Evolutionary conservation across 768 basidiomycete genomes (phyloP), one percentile per base, ranked within the genome.

Genomic region (Trichaptum fuscoviolaceum): DNA sequence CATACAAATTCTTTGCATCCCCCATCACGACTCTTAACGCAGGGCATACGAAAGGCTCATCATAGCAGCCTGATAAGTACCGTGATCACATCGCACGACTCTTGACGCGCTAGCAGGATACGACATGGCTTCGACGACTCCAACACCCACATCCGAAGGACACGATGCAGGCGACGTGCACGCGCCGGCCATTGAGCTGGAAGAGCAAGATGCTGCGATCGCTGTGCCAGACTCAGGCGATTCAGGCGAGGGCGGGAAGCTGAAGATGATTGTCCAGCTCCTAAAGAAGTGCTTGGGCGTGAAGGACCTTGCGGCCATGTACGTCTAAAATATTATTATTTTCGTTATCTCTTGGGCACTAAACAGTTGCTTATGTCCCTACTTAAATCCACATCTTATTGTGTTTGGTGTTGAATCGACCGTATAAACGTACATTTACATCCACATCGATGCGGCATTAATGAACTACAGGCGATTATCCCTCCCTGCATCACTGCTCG

Each of bases 241-340:
- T 66, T 73, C 82, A 57, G 90, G 91, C 35, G 96, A 98, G 75
- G 92, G 93, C 67, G 91, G 93, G 61, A 96, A 92, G 83, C 82
- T 97, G 67, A 95, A 91, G 84, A 95, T 96, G 88, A 93, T 98
- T 62, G 81, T 98, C 20, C 88, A 91, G 74, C 85, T 98, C 65
- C 86, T 96, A 69, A 95, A 94, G 81, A 93, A 90, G 77, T 95
- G 86, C 71, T 82, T 97, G 35, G 95, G 95, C 7, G 94, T 96
- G 58, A 95, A 96, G 78, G 96, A 97, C 74, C 93, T 98, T 68
- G 95, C 95, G 68, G 83, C 95, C 35, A 92, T 97, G 95, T 95
- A 71, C 67, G 88, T 85, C 64, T 35, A 36, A 4, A 52, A 52
- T 52, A 52, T 12, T 20, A 4, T 12, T 52, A 4, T 52, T 5